Evolutionary conservation across 1,284 basidiomycete species (phyloP), one percentile per base, ranked within the genome.

Genomic region (Meira nashicola): DNA sequence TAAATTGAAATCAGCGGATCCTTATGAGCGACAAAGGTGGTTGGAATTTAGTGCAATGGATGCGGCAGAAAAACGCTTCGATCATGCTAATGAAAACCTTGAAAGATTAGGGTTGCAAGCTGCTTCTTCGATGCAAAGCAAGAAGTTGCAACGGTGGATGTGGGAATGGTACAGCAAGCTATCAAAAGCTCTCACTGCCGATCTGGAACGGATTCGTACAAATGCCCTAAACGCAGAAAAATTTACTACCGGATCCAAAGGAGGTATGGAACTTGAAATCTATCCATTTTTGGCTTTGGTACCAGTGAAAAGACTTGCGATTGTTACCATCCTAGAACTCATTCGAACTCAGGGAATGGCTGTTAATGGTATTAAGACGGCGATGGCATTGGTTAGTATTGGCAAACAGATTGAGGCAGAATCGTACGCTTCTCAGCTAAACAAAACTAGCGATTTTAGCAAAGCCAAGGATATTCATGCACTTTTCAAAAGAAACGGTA

Each of bases 251-350:
- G 51, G 54, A 23, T 25, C 21, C 39, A 53, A 37, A 21, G 21
- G 2, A 15, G 54, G 39, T 21, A 25, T 53, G 39, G 60, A 58
- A 15, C 54, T 41, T 21, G 54, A 55, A 28, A 25, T 57, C 17
- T 64, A 66, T 12, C 84, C 88, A 1, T 94, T 92, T 80, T 81
- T 96, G 8, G 81, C 83, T 1, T 84, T 93, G 0, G 82, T 98
- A 19, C 84, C 86, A 12, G 82, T 88, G 0, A 85, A 89, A 53
- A 89, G 88, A 63, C 83, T 97, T 9, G 91, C 92, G 0, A 82
- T 96, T 21, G 87, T 97, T 73, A 89, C 89, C 2, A 90, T 97
- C 64, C 83, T 94, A 39, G 92, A 96, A 78, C 79, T 93, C 54
- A 90, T 97, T 88, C 85, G 90, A 15, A 80, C 92, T 47, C 85